phyloP scores from a whole-genome alignment of 257 asterid species.

The Penstemon newberryi region DNA sequence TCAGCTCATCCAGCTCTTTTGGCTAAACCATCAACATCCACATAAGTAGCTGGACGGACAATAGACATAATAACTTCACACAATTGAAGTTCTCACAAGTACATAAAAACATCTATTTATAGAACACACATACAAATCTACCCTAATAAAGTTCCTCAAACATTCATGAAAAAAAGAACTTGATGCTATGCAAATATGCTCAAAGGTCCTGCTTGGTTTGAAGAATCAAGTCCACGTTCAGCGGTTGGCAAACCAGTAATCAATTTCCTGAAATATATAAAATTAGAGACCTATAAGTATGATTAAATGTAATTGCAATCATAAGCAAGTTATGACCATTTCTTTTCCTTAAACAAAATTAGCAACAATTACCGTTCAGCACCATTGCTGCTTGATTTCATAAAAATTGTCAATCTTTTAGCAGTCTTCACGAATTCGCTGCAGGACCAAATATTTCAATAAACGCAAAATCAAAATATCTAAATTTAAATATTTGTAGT shows the following conservation, averaged over 20 bases:
- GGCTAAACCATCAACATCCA: slow-evolving; percentile 23
- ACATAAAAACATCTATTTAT: slow-evolving; percentile 26
- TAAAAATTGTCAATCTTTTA: slow-evolving; percentile 65
- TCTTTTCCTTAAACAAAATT: neutral
- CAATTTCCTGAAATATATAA: slow-evolving; percentile 57
- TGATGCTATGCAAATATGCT: slow-evolving; percentile 65
- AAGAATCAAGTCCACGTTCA: slow-evolving; percentile 83
- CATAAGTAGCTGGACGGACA: slow-evolving; percentile 9
- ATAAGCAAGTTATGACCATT: neutral
- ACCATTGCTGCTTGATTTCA: slow-evolving; percentile 46
- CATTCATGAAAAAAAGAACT: neutral
- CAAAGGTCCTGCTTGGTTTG: slow-evolving; percentile 68
- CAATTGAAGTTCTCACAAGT: slow-evolving; percentile 23
- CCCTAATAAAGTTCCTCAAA: slow-evolving; percentile 2
- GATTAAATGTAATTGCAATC: neutral
- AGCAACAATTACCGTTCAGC: slow-evolving; percentile 53
- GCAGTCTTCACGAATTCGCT: slow-evolving; percentile 72
- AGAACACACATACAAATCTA: slow-evolving; percentile 12
- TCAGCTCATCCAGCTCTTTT: no score
- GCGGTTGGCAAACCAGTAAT: slow-evolving; percentile 71
- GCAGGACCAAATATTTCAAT: slow-evolving; percentile 23
- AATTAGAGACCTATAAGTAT: slow-evolving; percentile 16
- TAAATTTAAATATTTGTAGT: neutral
- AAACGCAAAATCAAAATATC: slow-evolving; percentile 6
- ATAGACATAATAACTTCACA: slow-evolving; percentile 20